These are phyloP conservation scores for Funneliformis caledonium DNA, from an alignment of 371 early-diverging fungal genomes.

Conservation along the genomic window DNA sequence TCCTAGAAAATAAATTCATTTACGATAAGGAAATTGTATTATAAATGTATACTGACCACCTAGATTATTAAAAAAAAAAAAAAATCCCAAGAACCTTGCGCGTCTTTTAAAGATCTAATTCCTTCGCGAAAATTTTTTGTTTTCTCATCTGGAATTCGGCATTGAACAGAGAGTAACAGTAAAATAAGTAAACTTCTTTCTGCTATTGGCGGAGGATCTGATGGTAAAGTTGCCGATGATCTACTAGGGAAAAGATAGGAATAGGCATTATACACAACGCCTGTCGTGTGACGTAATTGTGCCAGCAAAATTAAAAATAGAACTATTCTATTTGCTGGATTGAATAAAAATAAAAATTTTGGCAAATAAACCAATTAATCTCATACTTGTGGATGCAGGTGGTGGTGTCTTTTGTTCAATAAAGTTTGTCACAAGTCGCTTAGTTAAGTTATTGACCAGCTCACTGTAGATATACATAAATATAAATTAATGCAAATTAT, in stretches of 20 bases:
- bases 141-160: constrained; percentile 40
- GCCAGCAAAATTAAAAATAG: background rate
- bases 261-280: constrained; percentile 73
- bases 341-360: background rate
- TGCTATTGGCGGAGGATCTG: constrained; percentile 21
- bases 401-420: constrained; percentile 66
- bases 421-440: constrained; percentile 64
- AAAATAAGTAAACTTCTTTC: constrained; percentile 54
- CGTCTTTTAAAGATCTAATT: constrained; percentile 59
- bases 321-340: background rate
- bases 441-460: constrained; percentile 62
- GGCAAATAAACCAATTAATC: background rate
- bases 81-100: constrained; percentile 53
- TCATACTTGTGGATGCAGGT: constrained; percentile 58
- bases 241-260: constrained; percentile 68
- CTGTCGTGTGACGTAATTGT: constrained; percentile 41
- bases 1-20: constrained; percentile 24
- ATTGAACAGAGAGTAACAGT: constrained; percentile 51
- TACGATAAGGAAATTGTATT: background rate
- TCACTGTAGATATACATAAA: constrained; percentile 46
- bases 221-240: constrained; percentile 66
- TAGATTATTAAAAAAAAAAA: background rate
- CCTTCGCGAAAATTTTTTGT: constrained; percentile 58
- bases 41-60: background rate
- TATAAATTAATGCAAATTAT: background rate